Evolutionary conservation across 23 red algal genomes (phyloP), one percentile per base, ranked within the genome.

Genomic region (Gracilariopsis chorda): DNA sequence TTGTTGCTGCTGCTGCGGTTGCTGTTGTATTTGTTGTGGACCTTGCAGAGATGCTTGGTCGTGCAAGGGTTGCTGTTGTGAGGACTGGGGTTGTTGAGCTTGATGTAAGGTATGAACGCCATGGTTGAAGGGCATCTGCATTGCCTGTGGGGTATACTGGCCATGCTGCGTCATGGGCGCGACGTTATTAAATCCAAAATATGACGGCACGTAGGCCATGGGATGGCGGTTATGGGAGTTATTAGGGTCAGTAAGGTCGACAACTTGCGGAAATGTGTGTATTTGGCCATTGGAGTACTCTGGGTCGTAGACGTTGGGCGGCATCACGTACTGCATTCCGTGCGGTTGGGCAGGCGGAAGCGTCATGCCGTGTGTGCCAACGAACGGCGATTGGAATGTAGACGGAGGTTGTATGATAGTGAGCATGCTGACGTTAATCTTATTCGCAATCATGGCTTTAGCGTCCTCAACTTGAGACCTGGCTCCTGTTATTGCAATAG

Each of bases 401-500:
- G 67, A 45, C 42, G 67, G 67, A 42, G 67, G 67, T 25, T 73
- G 67, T 12, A 73, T 73, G 67, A 42, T 73, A 73, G 67, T 73
- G 28, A 73, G 67, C 58, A 86, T 64, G 40, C 30, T 77, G 42
- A 79, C 80, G 81, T 69, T 83, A 45, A 97, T 80, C 80, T 97
- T 97, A 52, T 69, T 86, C 7, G 53, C 52, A 52, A 97, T 93
- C 58, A 97, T 77, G 20, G 83, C 83, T 64, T 93, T 93, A 28
- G 88, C 95, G 30, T 84, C 81, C 40, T 97, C 95, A 21, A 97
- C 90, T 77, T 88, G 85, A 57, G 65, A 43, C 49, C 87, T 83
- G 14, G 87, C 76, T 3, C 95, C 95, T 25, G 95, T 97, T 36
- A 97, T 80, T 25, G 95, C 93, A 30, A 97, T 80, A 30, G 95